Base-by-base conservation (phyloP, 2,329 filamentous ascomycete species). In the Pyrenophora tritici-repentis region DNA sequence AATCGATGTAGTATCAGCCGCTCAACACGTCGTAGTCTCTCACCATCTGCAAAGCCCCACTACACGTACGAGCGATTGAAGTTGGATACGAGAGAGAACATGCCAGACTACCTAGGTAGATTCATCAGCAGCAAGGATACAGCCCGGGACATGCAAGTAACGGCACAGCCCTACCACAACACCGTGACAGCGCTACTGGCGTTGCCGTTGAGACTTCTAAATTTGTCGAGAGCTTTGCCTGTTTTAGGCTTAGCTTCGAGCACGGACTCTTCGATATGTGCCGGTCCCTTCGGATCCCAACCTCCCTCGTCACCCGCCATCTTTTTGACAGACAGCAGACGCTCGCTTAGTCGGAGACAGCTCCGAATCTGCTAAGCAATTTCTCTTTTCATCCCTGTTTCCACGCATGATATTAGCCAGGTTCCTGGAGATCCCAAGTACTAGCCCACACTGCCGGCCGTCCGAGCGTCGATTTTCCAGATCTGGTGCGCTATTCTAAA, bases 51-150 rank as follows among this genome's bases (percentile, higher is more conserved):
- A 52, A 26, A 20, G 44, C 31, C 33, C 26, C 57, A 46, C 55
- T 60, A 56, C 32, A 43, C 26, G 46, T 56, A 63, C 53, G 60
- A 66, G 61, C 56, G 53, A 52, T 62, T 58, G 56, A 58, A 47
- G 46, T 64, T 45, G 65, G 58, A 68, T 67, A 70, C 68, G 68
- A 63, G 67, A 50, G 66, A 54, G 52, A 47, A 53, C 48, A 54
- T 56, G 50, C 56, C 50, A 50, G 49, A 54, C 9, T 41, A n/a
- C n/a, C n/a, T n/a, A n/a, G n/a, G n/a, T n/a, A 53, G 58, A 46
- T 52, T 42, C 51, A 55, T 62, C 53, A 56, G 55, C 45, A 50
- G 44, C 26, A 47, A 29, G 39, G 29, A 55, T 47, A 61, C 53
- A 53, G 55, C n/a, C n/a, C 3, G 55, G 48, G 50, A 43, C 37